Base-by-base conservation (phyloP, 352 stramenopile species). In the Pythium volutum region DNA sequence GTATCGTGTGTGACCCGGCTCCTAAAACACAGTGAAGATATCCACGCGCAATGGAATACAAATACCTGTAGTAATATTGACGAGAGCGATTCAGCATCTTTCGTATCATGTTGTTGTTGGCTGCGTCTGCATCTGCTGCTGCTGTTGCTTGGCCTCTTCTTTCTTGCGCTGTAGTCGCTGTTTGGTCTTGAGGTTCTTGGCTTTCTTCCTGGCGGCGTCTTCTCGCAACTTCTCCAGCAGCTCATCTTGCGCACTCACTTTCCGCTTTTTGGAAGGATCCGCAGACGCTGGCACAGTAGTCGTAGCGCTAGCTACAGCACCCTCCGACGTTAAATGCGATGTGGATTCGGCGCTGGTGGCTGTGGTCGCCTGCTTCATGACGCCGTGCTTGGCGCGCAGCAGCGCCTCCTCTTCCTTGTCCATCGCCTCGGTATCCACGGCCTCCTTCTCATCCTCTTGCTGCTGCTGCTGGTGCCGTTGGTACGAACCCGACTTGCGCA, bases 141-240 rank as follows among this genome's bases (percentile, higher is more conserved):
- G 33, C 43, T 66, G 58, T 38, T 73, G 51, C 49, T 67, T 59
- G n/a, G 77, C 70, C 43, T 87, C 61, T 50, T 87, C 73, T 62
- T 89, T 93, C 69, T 93, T 93, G 49, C 79, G 77, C 69, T 91
- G 79, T 51, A 81, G 54, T n/a, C 81, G 79, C 60, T 77, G 62
- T 55, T 91, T 93, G n/a, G 69, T 59, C 57, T 93, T 93, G 27
- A 79, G 67, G 53, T 93, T 93, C 66, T 91, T 90, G 26, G 73
- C 76, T 43, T 85, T 89, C 59, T 86, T 87, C 47, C 74, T 72
- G 15, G 68, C 74, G 9, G 76, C 81, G 39, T 91, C 78, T 36
- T 89, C 74, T 11, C 84, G 67, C 55, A 93, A 38, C 33, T 82
- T 81, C 25, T 87, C 81, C 50, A 93, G 66, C 27, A 93, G 58